phyloP scores from a whole-genome alignment of 2,329 filamentous ascomycete genomes.

The Xylogone sp. region DNA sequence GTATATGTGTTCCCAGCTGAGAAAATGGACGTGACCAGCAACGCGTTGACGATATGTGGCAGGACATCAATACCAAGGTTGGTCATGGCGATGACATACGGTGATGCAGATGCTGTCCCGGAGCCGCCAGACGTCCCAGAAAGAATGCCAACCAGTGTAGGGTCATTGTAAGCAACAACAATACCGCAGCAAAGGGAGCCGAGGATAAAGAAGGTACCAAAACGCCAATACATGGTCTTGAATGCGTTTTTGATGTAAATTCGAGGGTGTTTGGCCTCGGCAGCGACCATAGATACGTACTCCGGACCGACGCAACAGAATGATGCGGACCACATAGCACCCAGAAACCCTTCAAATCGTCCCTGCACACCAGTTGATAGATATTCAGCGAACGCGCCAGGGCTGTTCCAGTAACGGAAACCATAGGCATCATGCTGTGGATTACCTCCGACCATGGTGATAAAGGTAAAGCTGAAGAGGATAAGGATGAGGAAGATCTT shows the following conservation, averaged over 20 bases:
- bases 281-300: conserved; percentile 44
- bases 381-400: conserved; percentile 56
- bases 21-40: conserved; percentile 51
- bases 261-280: conserved; percentile 49
- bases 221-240: conserved; percentile 58
- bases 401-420: conserved; percentile 62
- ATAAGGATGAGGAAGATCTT: conserved; percentile 49
- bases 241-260: conserved; percentile 51
- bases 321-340: conserved; percentile 42
- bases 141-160: conserved; percentile 48
- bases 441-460: conserved; percentile 73
- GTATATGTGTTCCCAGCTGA: conserved; percentile 54
- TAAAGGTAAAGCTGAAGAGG: conserved; percentile 66
- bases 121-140: conserved; percentile 39
- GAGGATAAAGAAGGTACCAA: conserved; percentile 56
- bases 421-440: conserved; percentile 62
- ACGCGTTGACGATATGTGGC: conserved; percentile 58
- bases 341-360: conserved; percentile 63
- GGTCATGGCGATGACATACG: conserved; percentile 61
- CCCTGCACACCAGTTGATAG: conserved; percentile 57
- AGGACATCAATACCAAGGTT: conserved; percentile 48
- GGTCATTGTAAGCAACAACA: conserved; percentile 50
- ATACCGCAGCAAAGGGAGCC: conserved; percentile 53
- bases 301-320: conserved; percentile 54
- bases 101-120: conserved; percentile 54